Evolutionary conservation across 305 asterid species (phyloP).

Genomic region (Fraxinus xanthoxyloides): DNA sequence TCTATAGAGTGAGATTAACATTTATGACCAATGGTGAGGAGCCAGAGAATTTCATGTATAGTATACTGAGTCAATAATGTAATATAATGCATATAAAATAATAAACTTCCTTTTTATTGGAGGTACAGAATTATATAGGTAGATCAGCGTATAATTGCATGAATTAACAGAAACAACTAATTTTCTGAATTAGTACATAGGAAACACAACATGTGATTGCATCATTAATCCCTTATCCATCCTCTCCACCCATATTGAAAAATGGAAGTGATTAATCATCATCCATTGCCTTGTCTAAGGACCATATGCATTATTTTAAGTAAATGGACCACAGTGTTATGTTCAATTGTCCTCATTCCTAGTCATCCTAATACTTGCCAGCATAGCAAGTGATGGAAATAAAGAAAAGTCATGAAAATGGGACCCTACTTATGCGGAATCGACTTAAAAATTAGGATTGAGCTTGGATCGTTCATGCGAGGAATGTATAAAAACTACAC

Average conservation of each 20-base stretch:
- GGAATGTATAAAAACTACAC: background rate
- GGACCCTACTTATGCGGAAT: background rate
- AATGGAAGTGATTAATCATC: background rate
- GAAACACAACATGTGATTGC: background rate
- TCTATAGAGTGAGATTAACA: background rate
- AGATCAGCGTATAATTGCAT: background rate
- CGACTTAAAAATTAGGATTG: background rate
- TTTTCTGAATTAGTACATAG: background rate
- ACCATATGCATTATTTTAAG: background rate
- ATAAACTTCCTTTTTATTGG: background rate
- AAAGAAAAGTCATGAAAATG: background rate
- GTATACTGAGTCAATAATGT: background rate
- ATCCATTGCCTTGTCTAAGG: background rate
- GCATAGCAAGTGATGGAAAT: slow-evolving; percentile 1
- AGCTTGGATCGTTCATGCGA: background rate
- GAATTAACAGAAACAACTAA: background rate
- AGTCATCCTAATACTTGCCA: background rate
- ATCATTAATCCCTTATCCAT: background rate
- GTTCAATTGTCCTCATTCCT: background rate
- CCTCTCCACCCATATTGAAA: background rate
- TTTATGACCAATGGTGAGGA: background rate
- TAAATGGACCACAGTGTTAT: background rate
- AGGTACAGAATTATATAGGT: background rate
- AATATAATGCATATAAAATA: background rate
- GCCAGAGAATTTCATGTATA: background rate